Conservation (phyloP, 345 rosid genomes). For the Brassica napus region Da-Ae NC_063435.1:24964501-24965000, state of each 20-base stretch:
- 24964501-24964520: not conserved
- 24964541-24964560: not conserved
- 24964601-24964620: constrained; percentile 46
- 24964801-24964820: constrained; percentile 52
- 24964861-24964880: constrained; percentile 70
- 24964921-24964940: constrained; percentile 2
- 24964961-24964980: constrained; percentile 68
- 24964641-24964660: constrained; percentile 28
- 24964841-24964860: constrained; percentile 78
- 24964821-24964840: constrained; percentile 70
- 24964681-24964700: constrained; percentile 33
- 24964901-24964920: not conserved
- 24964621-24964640: constrained; percentile 39
- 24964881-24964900: constrained; percentile 46
- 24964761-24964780: constrained; percentile 71
- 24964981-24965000: constrained; percentile 75
- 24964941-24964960: constrained; percentile 55
- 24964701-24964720: constrained; percentile 51
- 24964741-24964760: constrained; percentile 96
- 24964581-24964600: constrained; percentile 35
- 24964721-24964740: constrained; percentile 80
- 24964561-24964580: constrained; percentile 14
- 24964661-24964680: constrained; percentile 32
- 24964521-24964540: constrained; percentile 37
- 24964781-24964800: constrained; percentile 62